These are phyloP conservation scores for Quercus mongolica DNA, from an alignment of 306 rosid species.

Conservation along the genomic window DNA sequence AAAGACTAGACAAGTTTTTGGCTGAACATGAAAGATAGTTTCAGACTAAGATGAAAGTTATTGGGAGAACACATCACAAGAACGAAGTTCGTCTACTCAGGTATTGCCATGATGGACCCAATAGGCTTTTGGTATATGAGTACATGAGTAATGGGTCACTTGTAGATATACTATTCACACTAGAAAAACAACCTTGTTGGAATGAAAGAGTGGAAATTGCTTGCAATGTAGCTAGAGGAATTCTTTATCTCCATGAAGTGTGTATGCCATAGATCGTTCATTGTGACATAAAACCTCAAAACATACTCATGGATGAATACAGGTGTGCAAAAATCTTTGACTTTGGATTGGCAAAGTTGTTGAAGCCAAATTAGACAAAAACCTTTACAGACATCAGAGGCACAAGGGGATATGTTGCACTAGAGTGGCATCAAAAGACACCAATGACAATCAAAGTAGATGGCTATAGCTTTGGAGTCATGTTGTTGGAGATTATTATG, in stretches of 20 bases:
- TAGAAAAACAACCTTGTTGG: conserved; percentile 8
- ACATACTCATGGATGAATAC: conserved; percentile 22
- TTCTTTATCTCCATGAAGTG: too few relatives aligned
- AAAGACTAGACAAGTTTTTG: too few relatives aligned
- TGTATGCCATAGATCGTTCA: too few relatives aligned
- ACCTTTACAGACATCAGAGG: conserved; percentile 1
- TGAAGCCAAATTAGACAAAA: conserved; percentile 11
- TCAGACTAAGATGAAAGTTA: too few relatives aligned
- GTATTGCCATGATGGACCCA: conserved; percentile 2
- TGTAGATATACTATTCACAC: conserved; percentile 22
- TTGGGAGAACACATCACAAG: too few relatives aligned
- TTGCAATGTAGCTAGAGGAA: not conserved
- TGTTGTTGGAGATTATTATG: conserved; percentile 5
- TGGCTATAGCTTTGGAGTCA: conserved; percentile 21
- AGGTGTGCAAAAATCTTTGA: conserved; percentile 12
- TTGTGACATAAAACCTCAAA: not conserved
- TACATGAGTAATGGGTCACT: conserved; percentile 30
- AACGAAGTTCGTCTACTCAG: too few relatives aligned
- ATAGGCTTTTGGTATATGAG: conserved; percentile 25
- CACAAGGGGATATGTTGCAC: conserved; percentile 29
- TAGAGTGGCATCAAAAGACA: conserved; percentile 7
- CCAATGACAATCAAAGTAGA: conserved; percentile 20
- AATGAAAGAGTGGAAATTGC: conserved; percentile 7
- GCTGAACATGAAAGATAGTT: too few relatives aligned
- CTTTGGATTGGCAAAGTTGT: conserved; percentile 28